Base-by-base conservation (phyloP, 768 basidiomycete species). In the Mycena vulgaris region DNA sequence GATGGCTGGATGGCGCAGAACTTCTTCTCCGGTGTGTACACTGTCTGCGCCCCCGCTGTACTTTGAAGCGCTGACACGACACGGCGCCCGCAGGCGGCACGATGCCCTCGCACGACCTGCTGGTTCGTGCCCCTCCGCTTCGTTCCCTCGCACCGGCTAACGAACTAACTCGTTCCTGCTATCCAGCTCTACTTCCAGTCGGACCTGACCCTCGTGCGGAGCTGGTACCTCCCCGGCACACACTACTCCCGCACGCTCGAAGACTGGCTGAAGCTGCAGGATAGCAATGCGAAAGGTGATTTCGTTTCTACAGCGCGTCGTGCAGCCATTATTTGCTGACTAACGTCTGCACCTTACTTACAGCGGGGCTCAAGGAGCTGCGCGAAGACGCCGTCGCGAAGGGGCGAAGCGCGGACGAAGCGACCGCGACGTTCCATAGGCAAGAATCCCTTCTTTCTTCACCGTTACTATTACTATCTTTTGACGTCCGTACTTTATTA, bases 1-100 rank as follows among this genome's bases (percentile, higher is more conserved):
- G 91, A 92, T 67, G 90, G 90, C 7, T 93, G 92, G 92, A 93
- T 93, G 92, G 87, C 90, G 7, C 82, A 90, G 79, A 90, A 87
- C 40, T 93, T 93, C 81, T 92, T 93, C 77, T 89, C 90, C 11
- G 90, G 87, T 85, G 66, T 28, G 75, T 53, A 4, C 33, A 11
- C 37, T 33, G n/a, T n/a, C n/a, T n/a, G n/a, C n/a, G n/a, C n/a
- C n/a, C n/a, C n/a, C n/a, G n/a, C n/a, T n/a, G n/a, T n/a, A n/a
- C n/a, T n/a, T n/a, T n/a, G n/a, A n/a, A n/a, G n/a, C n/a, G n/a
- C n/a, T n/a, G n/a, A n/a, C n/a, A n/a, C n/a, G 25, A 55, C 53
- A 10, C 65, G 31, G 56, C 11, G 30, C 11, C 45, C 68, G 5
- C 65, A 86, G 89, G 91, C n/a, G 91, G 92, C 10, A 93, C 91